Evolutionary conservation across 1,139 yeast genomes (phyloP).

Genomic region (Martiniozyma asiatica): DNA sequence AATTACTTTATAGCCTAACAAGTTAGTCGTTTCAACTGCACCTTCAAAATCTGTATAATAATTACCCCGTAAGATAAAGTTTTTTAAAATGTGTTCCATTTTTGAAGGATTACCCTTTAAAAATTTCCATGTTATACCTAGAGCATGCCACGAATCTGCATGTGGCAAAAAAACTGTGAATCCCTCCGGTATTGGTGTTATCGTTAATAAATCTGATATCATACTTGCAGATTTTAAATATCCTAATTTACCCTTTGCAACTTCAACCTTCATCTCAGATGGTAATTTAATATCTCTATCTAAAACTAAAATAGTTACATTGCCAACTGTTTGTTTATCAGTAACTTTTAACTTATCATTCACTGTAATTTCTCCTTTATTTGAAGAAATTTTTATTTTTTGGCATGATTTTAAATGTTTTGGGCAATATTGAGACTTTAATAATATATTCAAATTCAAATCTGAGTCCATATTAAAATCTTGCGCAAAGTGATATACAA

Average conservation of each 20-base stretch:
- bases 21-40: constrained; percentile 21
- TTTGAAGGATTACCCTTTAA: constrained; percentile 40
- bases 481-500: constrained; percentile 62
- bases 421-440: constrained; percentile 33
- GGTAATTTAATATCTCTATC: constrained; percentile 51
- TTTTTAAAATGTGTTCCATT: constrained; percentile 40
- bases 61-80: constrained; percentile 48
- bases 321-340: constrained; percentile 37
- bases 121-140: constrained; percentile 53
- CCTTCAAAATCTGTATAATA: constrained; percentile 53
- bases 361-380: constrained; percentile 15
- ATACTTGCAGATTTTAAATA: constrained; percentile 41
- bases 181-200: constrained; percentile 32
- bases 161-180: constrained; percentile 66
- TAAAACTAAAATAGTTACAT: constrained; percentile 51
- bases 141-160: constrained; percentile 57
- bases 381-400: constrained; percentile 27
- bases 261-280: constrained; percentile 35
- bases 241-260: constrained; percentile 38
- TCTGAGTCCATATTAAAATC: constrained; percentile 24
- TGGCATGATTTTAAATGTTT: constrained; percentile 43
- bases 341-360: constrained; percentile 34
- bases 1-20: constrained; percentile 28
- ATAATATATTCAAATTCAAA: constrained; percentile 25
- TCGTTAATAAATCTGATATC: constrained; percentile 38